These are phyloP conservation scores for Penicillium sp. DNA, from an alignment of 2,329 filamentous ascomycete genomes.

Conservation along the genomic window DNA sequence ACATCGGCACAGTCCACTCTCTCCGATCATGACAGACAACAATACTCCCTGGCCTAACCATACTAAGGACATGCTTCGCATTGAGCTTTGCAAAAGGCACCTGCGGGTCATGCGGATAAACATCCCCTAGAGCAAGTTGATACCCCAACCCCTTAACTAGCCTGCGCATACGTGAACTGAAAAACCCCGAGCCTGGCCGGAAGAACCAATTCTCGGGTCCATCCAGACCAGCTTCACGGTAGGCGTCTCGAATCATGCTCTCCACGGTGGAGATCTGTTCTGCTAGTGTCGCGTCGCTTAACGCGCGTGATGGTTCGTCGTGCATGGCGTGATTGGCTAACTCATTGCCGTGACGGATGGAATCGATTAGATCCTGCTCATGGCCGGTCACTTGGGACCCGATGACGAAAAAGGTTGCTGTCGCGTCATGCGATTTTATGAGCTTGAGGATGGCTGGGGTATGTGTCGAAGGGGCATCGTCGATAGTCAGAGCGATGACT, in stretches of 20 bases:
- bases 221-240: slow-evolving; percentile 47
- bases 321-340: slow-evolving; percentile 89
- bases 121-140: slow-evolving; percentile 76
- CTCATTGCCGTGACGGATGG: slow-evolving; percentile 70
- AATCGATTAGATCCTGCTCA: slow-evolving; percentile 61
- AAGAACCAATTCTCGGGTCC: slow-evolving; percentile 69
- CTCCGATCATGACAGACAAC: slow-evolving; percentile 87
- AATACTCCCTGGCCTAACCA: slow-evolving; percentile 76
- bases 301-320: slow-evolving; percentile 74
- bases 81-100: slow-evolving; percentile 73
- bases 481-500: slow-evolving; percentile 81
- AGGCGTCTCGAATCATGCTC: slow-evolving; percentile 62
- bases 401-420: slow-evolving; percentile 88
- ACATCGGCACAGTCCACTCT: slow-evolving; percentile 82
- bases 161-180: slow-evolving; percentile 71
- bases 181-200: slow-evolving; percentile 83
- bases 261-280: slow-evolving; percentile 71
- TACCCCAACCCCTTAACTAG: slow-evolving; percentile 68
- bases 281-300: slow-evolving; percentile 65
- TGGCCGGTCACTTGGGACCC: slow-evolving; percentile 71
- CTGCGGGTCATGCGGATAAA: slow-evolving; percentile 93
- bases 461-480: slow-evolving; percentile 79
- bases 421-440: slow-evolving; percentile 69
- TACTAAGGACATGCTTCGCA: slow-evolving; percentile 78
- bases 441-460: slow-evolving; percentile 73